Evolutionary conservation across 306 rosid genomes (phyloP), one percentile per base, ranked within the genome.

Genomic region (Pterocarpus santalinus): DNA sequence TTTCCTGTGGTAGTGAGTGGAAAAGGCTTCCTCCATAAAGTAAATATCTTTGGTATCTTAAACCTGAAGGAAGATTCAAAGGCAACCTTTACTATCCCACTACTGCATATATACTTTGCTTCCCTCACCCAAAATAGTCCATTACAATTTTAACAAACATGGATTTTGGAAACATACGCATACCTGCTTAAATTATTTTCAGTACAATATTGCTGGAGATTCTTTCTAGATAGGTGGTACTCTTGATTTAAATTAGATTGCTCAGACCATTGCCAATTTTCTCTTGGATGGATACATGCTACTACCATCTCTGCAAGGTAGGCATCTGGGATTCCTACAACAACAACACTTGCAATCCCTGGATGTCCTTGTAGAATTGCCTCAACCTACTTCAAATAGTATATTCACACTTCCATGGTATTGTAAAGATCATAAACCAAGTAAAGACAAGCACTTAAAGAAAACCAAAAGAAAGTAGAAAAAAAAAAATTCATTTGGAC

Each of bases 301-400:
- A 79, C 84, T 36, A 88, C 91, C 90, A 70, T 87, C 80, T 95
- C 99, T 12, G 96, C 82, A 46, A 91, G 74, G 47, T 82, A 88
- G 72, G 87, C 55, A 70, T 93, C 93, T 22, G 97, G 97, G 69
- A 93, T 86, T 82, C 98, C 99, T 5, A 95, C 83, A 65, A 90
- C 72, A 52, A 90, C 94, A 77, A 44, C 82, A 35, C 85, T 77
- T n/a, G 80, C 67, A 69, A 95, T 80, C 65, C 98, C 98, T 15
- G 94, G 95, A 81, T 95, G 98, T 79, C 81, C 88, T 57, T 76
- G 75, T 38, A 95, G 85, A 83, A 85, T 79, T 69, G 88, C 81
- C 86, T 95, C 99, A 69, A 95, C 92, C 99, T 95, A 60, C 32
- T 52, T 55, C 74, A 84, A 53, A 11, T 28, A 41, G 15, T 16